Evolutionary conservation across 108 stramenopile genomes (phyloP), one percentile per base, ranked within the genome.

Genomic region (Cyclotella cryptica): DNA sequence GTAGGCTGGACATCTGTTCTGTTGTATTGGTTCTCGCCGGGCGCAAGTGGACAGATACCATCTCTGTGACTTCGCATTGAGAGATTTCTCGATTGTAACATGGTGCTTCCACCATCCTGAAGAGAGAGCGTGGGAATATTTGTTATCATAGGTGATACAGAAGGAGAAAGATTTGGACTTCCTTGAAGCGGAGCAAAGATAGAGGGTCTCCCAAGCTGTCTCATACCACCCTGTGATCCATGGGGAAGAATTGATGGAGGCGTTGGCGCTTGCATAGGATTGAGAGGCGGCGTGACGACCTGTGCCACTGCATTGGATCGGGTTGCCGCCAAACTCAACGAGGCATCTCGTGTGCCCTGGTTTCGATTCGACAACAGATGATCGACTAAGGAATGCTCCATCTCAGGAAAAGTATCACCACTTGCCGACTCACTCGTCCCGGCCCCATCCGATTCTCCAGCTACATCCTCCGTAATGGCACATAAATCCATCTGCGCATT

Each of bases 401-500:
- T n/a, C n/a, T n/a, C n/a, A n/a, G n/a, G n/a, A n/a, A n/a, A n/a
- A n/a, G n/a, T n/a, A n/a, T n/a, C n/a, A n/a, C n/a, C n/a, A n/a
- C n/a, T n/a, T n/a, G n/a, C n/a, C n/a, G n/a, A n/a, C n/a, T n/a
- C n/a, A n/a, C n/a, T n/a, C n/a, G n/a, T n/a, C n/a, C n/a, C n/a
- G n/a, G n/a, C 9, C 43, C 24, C 64, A 26, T 43, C 19, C 45
- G 43, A 57, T 78, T 83, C 78, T 41, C 58, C 70, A 0, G 67
- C 88, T 60, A 90, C 92, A 53, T 88, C 84, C 77, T 95, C 94
- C 27, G 85, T 89, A 55, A 95, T 95, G 27, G 94, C 86, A 47
- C 89, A 92, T 3, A 95, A 68, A 63, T 92, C 85, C 75, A 79
- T 86, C 39, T 71, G 68, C 5, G 66, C 66, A 10, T 75, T 63